Conservation (phyloP, 2,329 filamentous ascomycete species). For the Cadophora sp. region DNA sequence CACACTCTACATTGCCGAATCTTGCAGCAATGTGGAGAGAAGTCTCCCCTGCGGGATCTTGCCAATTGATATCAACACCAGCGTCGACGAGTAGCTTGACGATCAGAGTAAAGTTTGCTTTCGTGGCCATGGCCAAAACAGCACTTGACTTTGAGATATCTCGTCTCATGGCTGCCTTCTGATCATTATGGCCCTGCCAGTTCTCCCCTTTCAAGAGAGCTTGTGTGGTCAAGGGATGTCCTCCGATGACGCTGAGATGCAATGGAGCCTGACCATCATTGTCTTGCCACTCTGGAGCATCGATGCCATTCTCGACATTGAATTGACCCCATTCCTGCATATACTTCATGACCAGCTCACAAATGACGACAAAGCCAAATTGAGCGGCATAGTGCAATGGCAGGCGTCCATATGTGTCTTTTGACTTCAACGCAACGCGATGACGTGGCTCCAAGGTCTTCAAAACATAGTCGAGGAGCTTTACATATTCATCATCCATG, state of each 20-base stretch:
- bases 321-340: conserved; percentile 93
- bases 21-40: conserved; percentile 91
- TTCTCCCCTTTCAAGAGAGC: conserved; percentile 81
- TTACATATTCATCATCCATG: conserved; percentile 77
- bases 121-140: conserved; percentile 86
- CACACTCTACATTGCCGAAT: conserved; percentile 84
- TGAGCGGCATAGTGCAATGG: conserved; percentile 94
- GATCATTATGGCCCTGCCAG: conserved; percentile 68
- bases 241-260: conserved; percentile 90
- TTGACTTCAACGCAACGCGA: conserved; percentile 68
- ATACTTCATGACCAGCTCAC: conserved; percentile 82
- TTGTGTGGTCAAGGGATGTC: conserved; percentile 85
- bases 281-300: conserved; percentile 89
- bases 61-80: conserved; percentile 92
- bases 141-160: conserved; percentile 82
- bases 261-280: conserved; percentile 88
- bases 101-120: conserved; percentile 84
- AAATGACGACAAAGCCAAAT: conserved; percentile 92
- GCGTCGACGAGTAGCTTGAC: conserved; percentile 88
- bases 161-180: conserved; percentile 70
- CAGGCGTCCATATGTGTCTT: conserved; percentile 81
- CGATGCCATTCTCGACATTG: conserved; percentile 83
- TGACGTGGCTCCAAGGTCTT: conserved; percentile 74
- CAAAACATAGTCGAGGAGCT: conserved; percentile 68
- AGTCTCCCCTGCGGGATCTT: conserved; percentile 88